Base-by-base conservation (phyloP, 257 asterid genomes). In the Plantago elongata region DNA sequence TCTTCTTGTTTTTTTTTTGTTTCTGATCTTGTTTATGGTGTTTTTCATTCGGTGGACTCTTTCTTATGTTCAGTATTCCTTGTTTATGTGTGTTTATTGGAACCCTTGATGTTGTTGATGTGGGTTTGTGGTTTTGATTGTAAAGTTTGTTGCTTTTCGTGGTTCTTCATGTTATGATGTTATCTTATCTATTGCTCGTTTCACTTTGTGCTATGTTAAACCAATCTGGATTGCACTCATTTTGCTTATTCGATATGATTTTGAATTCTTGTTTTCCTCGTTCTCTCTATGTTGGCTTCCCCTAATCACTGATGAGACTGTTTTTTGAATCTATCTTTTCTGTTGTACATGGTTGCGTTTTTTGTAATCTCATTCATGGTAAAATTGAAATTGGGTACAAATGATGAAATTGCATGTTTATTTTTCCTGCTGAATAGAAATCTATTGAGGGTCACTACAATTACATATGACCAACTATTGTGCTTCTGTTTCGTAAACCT, bases 131-230 rank as follows among this genome's bases (percentile, higher is more conserved):
- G 40, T 7, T 34, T 5, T 34, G 40, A 7, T 34, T 34, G 3
- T 34, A 34, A 34, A 34, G 40, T 34, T 7, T 7, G 8, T 34
- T 34, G 40, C 40, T 34, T 34, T 34, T 34, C 40, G 5, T 34
- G 5, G 40, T 34, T 34, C 8, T 34, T 34, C 40, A 34, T 34
- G 40, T 34, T 34, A 34, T 5, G 3, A 9, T 27, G 42, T 51
- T n/a, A 2, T 45, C 16, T 27, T 66, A 66, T 7, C 16, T 60
- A 60, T 27, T 66, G 42, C 62, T 66, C 66, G 59, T 30, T 54
- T 18, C 40, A 34, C 7, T 34, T 34, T 34, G 8, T 34, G 40
- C 27, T 22, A 22, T 22, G 27, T 22, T 22, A 1, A 22, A 0
- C 40, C 40, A 34, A 34, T 34, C 8, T 34, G 67, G 42, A 34